Conservation (phyloP, 768 basidiomycete species). For the Leccinum fibrillosum region DNA sequence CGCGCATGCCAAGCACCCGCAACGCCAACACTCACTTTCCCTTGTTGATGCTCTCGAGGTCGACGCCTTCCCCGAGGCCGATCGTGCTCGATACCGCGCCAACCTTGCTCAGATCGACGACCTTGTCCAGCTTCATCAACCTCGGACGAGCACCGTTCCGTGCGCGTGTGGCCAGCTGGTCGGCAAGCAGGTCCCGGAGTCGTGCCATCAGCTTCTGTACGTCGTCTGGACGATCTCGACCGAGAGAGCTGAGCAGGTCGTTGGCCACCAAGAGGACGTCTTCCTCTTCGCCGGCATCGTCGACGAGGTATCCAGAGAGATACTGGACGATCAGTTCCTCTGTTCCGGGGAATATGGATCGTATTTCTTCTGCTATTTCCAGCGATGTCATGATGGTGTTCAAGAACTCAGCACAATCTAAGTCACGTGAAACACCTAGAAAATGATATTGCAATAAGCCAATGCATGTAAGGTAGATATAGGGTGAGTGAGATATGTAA, state of each 20-base stretch:
- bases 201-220: conserved; percentile 66
- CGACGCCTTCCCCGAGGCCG: conserved; percentile 77
- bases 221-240: conserved; percentile 53
- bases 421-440: neutral
- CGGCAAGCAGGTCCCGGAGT: conserved; percentile 61
- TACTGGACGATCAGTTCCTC: conserved; percentile 87
- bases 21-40: conserved; percentile 63
- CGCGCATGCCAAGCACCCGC: conserved; percentile 2
- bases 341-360: conserved; percentile 63
- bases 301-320: conserved; percentile 82
- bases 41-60: conserved; percentile 90
- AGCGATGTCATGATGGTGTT: conserved; percentile 64
- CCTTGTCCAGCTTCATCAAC: conserved; percentile 75
- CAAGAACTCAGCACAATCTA: neutral
- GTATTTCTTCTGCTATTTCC: conserved; percentile 79
- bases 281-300: conserved; percentile 86
- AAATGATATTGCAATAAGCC: conserved; percentile 11
- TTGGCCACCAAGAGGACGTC: conserved; percentile 78
- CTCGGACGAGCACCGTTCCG: conserved; percentile 62
- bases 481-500: conserved; percentile 12
- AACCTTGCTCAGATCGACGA: conserved; percentile 84
- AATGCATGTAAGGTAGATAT: conserved; percentile 20
- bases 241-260: conserved; percentile 73
- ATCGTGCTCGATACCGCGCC: conserved; percentile 76
- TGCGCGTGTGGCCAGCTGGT: conserved; percentile 55